Evolutionary conservation across 2,329 filamentous ascomycete genomes (phyloP), one percentile per base, ranked within the genome.

Genomic region (Talaromyces sp.): DNA sequence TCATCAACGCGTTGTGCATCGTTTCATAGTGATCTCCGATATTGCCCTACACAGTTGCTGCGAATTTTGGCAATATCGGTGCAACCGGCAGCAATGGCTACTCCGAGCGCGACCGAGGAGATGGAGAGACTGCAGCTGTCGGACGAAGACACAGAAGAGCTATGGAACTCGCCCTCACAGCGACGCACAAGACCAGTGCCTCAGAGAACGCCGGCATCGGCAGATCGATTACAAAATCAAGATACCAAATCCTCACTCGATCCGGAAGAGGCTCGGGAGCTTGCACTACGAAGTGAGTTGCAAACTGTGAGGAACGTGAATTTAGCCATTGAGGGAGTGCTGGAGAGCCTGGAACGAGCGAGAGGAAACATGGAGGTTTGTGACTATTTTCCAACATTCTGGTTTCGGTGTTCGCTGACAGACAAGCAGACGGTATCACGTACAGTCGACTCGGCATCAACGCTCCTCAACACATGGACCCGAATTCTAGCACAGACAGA

Each of bases 401-500:
- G 33, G 6, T n/a, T 3, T 9, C 2, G n/a, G 45, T 39, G 24
- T 19, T 19, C 49, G 50, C 66, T 60, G 56, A 71, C 70, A 63
- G 22, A 57, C 56, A 19, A 59, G 9, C 66, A 91, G 90, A 96
- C 90, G 27, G 93, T 98, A 41, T 90, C 90, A 62, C 86, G 86
- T 67, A 97, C 95, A 3, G 93, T 98, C 49, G 86, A 86, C 69
- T 94, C 93, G 63, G 93, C 95, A 3, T 96, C 93, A 14, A 91
- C 90, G 1, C 86, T 99, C 14, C 87, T 99, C 37, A 93, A 96
- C 72, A 96, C 93, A 16, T 99, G 94, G 94, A 96, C 93, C 9
- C 89, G 93, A 61, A 97, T 99, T 69, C 86, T 99, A 13, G 95
- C 92, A 7, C 95, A 99, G 78, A 97, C 95, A 4, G 95, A 99